A percentile compares a stretch with the other conserved stretches of the same genome.
phyloP scores from a whole-genome alignment of 257 asterid genomes.

The Nicotiana obtusifolia region DNA sequence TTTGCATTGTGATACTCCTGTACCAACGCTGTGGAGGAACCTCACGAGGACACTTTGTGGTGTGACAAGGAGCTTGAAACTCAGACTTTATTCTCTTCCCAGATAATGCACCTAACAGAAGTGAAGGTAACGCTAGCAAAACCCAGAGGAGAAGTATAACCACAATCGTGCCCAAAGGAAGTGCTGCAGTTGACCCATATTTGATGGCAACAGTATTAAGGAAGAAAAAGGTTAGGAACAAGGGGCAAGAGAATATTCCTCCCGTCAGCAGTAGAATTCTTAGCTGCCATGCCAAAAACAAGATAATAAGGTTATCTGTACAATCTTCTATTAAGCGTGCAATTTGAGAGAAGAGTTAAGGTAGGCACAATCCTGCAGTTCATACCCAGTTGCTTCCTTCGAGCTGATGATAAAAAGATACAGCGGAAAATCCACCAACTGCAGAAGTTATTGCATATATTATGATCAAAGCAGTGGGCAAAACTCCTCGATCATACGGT shows the following conservation, averaged over 20 bases:
- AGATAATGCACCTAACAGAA: constrained; percentile 10
- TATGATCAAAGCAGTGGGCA: constrained; percentile 8
- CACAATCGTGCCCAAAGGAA: constrained; percentile 15
- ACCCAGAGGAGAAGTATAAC: constrained; percentile 16
- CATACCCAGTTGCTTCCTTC: constrained; percentile 24
- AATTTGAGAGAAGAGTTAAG: background rate
- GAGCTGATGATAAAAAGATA: constrained; percentile 16
- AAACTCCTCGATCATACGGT: constrained; percentile 20
- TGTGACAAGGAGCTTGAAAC: constrained; percentile 21
- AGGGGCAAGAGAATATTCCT: constrained; percentile 20
- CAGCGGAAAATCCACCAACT: constrained; percentile 16
- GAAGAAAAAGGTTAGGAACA: constrained; percentile 14
- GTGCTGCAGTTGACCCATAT: constrained; percentile 21
- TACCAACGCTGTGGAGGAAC: constrained; percentile 20
- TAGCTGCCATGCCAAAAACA: constrained; percentile 8
- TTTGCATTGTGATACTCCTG: constrained; percentile 10
- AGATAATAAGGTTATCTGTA: background rate
- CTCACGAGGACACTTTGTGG: constrained; percentile 20
- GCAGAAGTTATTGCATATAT: constrained; percentile 13
- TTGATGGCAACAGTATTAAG: constrained; percentile 14
- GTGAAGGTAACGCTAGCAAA: constrained; percentile 17
- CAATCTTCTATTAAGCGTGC: background rate
- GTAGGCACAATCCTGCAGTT: background rate
- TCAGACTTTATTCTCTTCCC: constrained; percentile 7
- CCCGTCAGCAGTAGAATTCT: constrained; percentile 14